Evolutionary conservation across 805 yeast genomes (phyloP).

Genomic region (Ogataea nitratoaversa): DNA sequence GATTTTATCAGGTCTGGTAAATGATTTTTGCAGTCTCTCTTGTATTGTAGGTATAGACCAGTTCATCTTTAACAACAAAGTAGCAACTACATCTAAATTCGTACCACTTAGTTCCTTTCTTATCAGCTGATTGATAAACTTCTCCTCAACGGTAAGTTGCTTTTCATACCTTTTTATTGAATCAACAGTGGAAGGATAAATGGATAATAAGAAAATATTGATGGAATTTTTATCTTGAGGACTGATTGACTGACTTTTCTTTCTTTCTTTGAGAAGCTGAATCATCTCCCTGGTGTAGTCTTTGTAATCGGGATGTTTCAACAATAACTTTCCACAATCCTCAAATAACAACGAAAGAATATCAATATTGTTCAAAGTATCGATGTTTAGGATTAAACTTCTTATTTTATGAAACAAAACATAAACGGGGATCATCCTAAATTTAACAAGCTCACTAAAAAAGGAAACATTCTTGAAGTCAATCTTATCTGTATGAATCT

Average conservation of each 20-base stretch:
- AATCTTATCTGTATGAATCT: constrained; percentile 48
- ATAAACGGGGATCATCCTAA: constrained; percentile 67
- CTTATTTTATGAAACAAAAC: constrained; percentile 71
- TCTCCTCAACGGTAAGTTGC: constrained; percentile 38
- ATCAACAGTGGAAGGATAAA: constrained; percentile 52
- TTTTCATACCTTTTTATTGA: constrained; percentile 24
- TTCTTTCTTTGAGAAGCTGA: constrained; percentile 45
- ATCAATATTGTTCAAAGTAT: constrained; percentile 60
- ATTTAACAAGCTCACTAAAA: constrained; percentile 72
- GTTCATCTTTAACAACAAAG: constrained; percentile 41
- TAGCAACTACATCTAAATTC: constrained; percentile 32
- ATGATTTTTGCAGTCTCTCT: constrained; percentile 33
- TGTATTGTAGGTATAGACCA: constrained; percentile 39
- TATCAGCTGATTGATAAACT: constrained; percentile 47
- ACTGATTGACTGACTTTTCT: constrained; percentile 45
- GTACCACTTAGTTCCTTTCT: constrained; percentile 44
- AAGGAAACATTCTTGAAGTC: constrained; percentile 57
- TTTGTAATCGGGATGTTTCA: constrained; percentile 52
- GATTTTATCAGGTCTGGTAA: constrained; percentile 58
- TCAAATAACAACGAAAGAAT: constrained; percentile 69
- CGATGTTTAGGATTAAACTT: constrained; percentile 47
- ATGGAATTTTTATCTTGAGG: constrained; percentile 56
- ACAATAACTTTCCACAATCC: constrained; percentile 61
- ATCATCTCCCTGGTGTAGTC: constrained; percentile 63
- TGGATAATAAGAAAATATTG: constrained; percentile 47